Percentiles rank a stretch among this genome's conserved stretches.
Conservation (phyloP, 2,329 filamentous ascomycete genomes). For the Apiospora saccharicola region DNA sequence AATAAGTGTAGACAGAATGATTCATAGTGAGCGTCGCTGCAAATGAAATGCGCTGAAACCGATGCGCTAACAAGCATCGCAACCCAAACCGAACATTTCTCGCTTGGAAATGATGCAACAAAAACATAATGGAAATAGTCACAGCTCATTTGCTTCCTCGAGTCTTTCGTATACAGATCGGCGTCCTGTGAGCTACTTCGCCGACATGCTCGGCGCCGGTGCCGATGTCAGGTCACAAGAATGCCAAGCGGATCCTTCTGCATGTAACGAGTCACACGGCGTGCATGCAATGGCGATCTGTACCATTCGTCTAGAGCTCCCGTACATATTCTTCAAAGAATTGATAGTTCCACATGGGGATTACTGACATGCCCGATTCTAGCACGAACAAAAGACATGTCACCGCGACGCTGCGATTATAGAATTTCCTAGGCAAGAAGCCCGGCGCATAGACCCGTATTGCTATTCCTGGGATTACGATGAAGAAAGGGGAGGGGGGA, state of each 20-base stretch:
- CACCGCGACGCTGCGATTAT: neutral
- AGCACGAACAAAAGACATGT: neutral
- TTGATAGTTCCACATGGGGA: neutral
- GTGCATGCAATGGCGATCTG: neutral
- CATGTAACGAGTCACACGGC: neutral
- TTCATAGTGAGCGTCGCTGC: neutral
- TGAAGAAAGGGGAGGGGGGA: neutral
- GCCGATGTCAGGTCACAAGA: neutral
- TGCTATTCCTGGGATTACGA: neutral
- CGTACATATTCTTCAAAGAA: neutral
- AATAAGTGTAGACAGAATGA: neutral
- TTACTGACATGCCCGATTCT: neutral
- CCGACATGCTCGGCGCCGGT: neutral
- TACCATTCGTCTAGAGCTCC: neutral
- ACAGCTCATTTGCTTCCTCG: neutral
- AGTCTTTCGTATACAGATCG: neutral
- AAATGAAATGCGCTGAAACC: neutral
- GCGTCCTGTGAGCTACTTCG: neutral
- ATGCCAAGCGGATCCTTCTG: neutral
- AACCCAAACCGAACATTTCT: neutral
- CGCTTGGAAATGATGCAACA: neutral
- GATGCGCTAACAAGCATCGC: neutral
- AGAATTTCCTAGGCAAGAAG: neutral
- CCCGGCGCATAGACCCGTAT: neutral
- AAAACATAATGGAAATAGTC: neutral